These are phyloP conservation scores for Hanseniaspora vineae DNA, from an alignment of 805 yeast species.

Conservation along the genomic window DNA sequence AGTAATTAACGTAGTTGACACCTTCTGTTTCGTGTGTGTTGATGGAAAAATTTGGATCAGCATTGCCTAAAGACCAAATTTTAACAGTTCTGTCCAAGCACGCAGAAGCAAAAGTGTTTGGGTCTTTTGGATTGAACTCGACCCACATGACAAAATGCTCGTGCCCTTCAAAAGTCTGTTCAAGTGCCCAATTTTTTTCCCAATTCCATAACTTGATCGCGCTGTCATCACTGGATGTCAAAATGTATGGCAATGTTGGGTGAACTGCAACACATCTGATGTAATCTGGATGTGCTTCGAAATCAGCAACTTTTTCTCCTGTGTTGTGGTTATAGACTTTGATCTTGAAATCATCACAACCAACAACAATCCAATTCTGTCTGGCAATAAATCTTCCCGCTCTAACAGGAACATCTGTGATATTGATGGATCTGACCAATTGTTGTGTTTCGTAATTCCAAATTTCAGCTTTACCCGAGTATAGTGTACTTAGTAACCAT, in stretches of 20 bases:
- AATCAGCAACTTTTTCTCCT: slow-evolving; percentile 85
- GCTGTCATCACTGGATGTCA: slow-evolving; percentile 87
- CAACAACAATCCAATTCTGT: slow-evolving; percentile 94
- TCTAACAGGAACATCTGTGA: slow-evolving; percentile 91
- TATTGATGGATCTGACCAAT: slow-evolving; percentile 80
- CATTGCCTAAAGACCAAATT: slow-evolving; percentile 87
- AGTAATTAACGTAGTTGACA: slow-evolving; percentile 91
- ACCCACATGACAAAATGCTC: slow-evolving; percentile 90
- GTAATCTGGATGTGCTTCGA: slow-evolving; percentile 97
- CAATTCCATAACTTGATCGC: slow-evolving; percentile 93
- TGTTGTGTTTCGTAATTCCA: slow-evolving; percentile 83
- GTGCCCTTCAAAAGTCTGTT: slow-evolving; percentile 90
- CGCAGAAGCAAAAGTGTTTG: slow-evolving; percentile 94
- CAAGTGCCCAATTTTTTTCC: slow-evolving; percentile 86
- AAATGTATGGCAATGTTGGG: slow-evolving; percentile 79
- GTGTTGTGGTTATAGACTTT: slow-evolving; percentile 93
- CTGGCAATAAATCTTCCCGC: slow-evolving; percentile 92
- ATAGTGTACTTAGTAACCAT: slow-evolving; percentile 86
- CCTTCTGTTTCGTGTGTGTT: slow-evolving; percentile 87
- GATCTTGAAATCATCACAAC: slow-evolving; percentile 89
- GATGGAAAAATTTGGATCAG: slow-evolving; percentile 81
- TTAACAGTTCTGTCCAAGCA: slow-evolving; percentile 93
- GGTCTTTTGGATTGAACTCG: slow-evolving; percentile 94
- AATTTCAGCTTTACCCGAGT: slow-evolving; percentile 73
- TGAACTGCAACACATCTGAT: slow-evolving; percentile 89